Evolutionary conservation across 2,329 filamentous ascomycete species (phyloP), one percentile per base, ranked within the genome.

Genomic region (Claviceps sp.): DNA sequence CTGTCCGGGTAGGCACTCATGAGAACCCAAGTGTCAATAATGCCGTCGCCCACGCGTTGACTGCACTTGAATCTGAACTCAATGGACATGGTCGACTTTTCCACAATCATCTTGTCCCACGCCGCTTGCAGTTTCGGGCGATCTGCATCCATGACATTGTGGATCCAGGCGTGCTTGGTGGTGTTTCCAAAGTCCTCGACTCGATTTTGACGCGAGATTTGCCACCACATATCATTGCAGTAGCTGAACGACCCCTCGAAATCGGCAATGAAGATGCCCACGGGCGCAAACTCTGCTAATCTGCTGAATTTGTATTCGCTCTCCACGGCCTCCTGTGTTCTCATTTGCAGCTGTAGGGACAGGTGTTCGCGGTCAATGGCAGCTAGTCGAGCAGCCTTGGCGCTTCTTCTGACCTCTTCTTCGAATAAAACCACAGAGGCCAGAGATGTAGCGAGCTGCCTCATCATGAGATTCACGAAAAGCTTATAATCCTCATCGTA

Each of bases 241-340:
- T 53, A 91, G 5, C 77, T 86, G 58, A 91, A 85, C 22, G 76
- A 71, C 2, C 87, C 87, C 42, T 73, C 66, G 1, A 78, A 74
- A 60, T 88, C 78, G 18, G 86, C 85, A 58, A 91, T 90, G 64
- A 90, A 91, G 68, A 93, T 84, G 26, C 87, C 87, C 1, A 90
- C 86, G 0, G 86, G 87, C 0, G 85, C 85, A 56, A 88, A 86
- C 61, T 90, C 86, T 2, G 86, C 86, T 84, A 91, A 88, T 44
- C 85, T 76, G 1, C 85, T 88, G 62, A 93, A 91, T 54, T 30
- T 46, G n/a, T 53, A 53, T 40, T 53, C 52, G 22, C 48, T 53
- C 48, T 53, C 52, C 11, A 53, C 52, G 11, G 52, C 52, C 26
- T 53, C 52, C 38, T 53, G 52, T 7, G 52, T 53, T 42, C 52